Conservation (phyloP, 345 rosid genomes). For the Sapria himalayana region DNA sequence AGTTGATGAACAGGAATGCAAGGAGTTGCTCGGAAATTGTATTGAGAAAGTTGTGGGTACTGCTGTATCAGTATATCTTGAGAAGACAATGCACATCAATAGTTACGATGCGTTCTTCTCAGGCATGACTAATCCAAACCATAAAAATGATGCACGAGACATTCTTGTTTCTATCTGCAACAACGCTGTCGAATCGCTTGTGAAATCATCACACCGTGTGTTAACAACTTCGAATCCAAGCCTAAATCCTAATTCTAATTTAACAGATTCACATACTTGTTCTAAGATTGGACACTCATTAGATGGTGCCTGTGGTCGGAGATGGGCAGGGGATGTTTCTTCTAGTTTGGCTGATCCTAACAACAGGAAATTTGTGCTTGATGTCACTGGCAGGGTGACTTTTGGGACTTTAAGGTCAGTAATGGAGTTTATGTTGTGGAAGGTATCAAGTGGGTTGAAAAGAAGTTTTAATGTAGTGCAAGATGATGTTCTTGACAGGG, state of each 20-base stretch:
- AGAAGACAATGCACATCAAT: conserved; percentile 69
- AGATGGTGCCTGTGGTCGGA: conserved; percentile 17
- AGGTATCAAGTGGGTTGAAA: conserved; percentile 34
- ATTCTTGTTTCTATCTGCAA: conserved; percentile 61
- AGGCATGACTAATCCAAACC: conserved; percentile 75
- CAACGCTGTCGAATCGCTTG: conserved; percentile 56
- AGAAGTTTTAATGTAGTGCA: conserved; percentile 21
- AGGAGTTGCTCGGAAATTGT: conserved; percentile 55
- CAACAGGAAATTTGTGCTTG: conserved; percentile 60
- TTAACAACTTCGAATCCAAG: conserved; percentile 21
- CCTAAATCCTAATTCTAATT: conserved; percentile 5
- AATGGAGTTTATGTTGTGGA: conserved; percentile 37
- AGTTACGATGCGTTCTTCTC: conserved; percentile 56
- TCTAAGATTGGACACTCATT: conserved; percentile 12
- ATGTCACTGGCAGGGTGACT: conserved; percentile 86
- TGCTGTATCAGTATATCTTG: conserved; percentile 66
- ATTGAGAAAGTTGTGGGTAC: conserved; percentile 70
- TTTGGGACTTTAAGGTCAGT: conserved; percentile 46
- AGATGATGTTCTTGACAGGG: conserved; percentile 42
- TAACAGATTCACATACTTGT: conserved; percentile 9
- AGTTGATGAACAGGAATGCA: conserved; percentile 33
- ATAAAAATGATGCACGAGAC: conserved; percentile 38
- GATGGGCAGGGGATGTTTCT: conserved; percentile 33
- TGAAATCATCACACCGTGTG: conserved; percentile 61
- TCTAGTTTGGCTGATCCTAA: conserved; percentile 50